phyloP scores from a whole-genome alignment of 371 early-diverging fungal genomes.

The Capillidium rhysosporum region DNA sequence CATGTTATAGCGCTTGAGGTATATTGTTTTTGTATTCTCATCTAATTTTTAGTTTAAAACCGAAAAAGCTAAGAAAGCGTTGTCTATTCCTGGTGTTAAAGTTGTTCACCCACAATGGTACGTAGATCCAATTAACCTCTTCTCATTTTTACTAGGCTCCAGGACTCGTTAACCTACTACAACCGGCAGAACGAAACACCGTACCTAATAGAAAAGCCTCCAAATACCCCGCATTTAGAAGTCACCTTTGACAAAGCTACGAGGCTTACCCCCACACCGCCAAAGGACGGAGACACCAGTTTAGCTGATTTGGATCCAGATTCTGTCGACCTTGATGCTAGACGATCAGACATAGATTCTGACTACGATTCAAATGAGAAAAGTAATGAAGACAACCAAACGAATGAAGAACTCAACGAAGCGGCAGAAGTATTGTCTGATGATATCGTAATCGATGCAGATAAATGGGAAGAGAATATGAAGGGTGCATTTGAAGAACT shows the following conservation, averaged over 20 bases:
- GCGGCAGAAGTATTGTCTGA: background rate
- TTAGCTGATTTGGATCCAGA: background rate
- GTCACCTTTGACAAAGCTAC: background rate
- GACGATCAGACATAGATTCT: background rate
- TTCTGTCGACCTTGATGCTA: background rate
- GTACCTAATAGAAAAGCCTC: background rate
- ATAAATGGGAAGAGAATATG: background rate
- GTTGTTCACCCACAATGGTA: background rate
- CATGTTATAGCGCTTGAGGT: constrained; percentile 62
- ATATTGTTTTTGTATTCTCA: constrained; percentile 2
- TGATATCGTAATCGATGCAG: background rate
- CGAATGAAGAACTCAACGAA: background rate
- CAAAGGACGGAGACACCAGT: background rate
- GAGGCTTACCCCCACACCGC: background rate
- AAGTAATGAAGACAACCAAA: background rate
- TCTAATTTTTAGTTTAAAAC: background rate
- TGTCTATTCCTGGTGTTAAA: background rate
- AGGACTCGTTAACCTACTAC: background rate
- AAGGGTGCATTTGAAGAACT: constrained; percentile 1
- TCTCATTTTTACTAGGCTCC: background rate
- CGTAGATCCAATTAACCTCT: too few relatives aligned
- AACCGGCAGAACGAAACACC: background rate
- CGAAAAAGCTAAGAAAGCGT: background rate
- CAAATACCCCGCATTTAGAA: background rate
- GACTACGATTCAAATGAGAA: background rate